Evolutionary conservation across 352 stramenopile genomes (phyloP).

Genomic region (Pythium pyrilobum): DNA sequence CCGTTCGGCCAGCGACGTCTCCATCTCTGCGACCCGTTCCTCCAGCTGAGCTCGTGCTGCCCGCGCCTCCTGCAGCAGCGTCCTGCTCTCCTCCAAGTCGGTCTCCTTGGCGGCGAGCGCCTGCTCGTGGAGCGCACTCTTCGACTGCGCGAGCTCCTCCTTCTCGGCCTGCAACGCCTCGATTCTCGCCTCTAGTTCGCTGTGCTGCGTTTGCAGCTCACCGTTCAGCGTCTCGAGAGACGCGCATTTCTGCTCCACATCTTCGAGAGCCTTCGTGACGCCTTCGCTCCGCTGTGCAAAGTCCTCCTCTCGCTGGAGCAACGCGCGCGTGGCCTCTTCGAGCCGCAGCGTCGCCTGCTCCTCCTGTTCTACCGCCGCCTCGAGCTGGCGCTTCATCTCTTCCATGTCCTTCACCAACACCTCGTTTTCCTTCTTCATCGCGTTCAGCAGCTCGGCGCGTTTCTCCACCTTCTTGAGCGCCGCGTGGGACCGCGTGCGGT

Average conservation of each 20-base stretch:
- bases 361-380: slow-evolving; percentile 1
- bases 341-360: background rate
- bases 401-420: slow-evolving; percentile 8
- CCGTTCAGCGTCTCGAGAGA: background rate
- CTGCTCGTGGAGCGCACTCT: slow-evolving; percentile 3
- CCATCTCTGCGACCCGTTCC: background rate
- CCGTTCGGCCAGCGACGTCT: background rate
- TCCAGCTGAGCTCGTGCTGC: background rate
- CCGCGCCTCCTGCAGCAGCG: background rate
- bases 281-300: slow-evolving; percentile 32
- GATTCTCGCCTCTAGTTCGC: background rate
- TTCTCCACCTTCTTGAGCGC: slow-evolving; percentile 83
- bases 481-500: slow-evolving; percentile 56
- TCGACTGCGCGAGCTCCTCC: background rate
- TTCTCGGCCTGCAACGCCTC: slow-evolving; percentile 8
- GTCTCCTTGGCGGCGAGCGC: slow-evolving; percentile 9
- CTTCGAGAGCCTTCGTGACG: background rate
- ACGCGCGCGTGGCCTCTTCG: slow-evolving; percentile 21
- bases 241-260: background rate
- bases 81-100: slow-evolving; percentile 17
- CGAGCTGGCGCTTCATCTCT: background rate
- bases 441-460: slow-evolving; percentile 68
- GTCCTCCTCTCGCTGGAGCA: slow-evolving; percentile 33
- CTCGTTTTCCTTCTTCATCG: slow-evolving; percentile 75
- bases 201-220: background rate